Conservation (phyloP, 805 yeast species). For the Clavispora santaluciae region DNA sequence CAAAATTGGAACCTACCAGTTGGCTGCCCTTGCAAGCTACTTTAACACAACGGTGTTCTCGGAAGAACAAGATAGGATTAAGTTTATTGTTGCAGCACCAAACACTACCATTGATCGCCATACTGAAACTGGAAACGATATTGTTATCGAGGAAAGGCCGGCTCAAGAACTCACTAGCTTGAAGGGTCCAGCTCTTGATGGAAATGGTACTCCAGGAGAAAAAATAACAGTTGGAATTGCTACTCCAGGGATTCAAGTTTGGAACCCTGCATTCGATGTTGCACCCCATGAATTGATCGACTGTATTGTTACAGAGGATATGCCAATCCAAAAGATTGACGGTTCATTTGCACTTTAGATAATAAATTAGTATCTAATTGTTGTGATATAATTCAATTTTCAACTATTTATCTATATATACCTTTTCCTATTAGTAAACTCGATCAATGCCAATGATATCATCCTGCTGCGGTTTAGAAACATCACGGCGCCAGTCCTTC, state of each 20-base stretch:
- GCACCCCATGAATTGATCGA: slow-evolving; percentile 82
- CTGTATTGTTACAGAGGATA: slow-evolving; percentile 81
- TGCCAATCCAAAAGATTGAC: slow-evolving; percentile 7
- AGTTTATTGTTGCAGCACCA: slow-evolving; percentile 93
- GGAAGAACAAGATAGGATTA: slow-evolving; percentile 45
- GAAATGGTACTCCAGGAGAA: slow-evolving; percentile 26
- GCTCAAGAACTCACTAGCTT: slow-evolving; percentile 71
- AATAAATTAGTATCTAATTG: background rate
- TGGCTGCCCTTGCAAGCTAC: slow-evolving; percentile 66
- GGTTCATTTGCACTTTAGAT: slow-evolving; percentile 8
- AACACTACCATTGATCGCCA: slow-evolving; percentile 78
- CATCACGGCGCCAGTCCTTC: too few relatives aligned
- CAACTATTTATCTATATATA: too few relatives aligned
- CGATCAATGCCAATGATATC: too few relatives aligned
- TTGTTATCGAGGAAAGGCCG: slow-evolving; percentile 86
- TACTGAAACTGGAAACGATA: slow-evolving; percentile 65
- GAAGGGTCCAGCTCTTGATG: slow-evolving; percentile 47
- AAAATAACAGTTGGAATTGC: slow-evolving; percentile 67
- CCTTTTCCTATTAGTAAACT: too few relatives aligned
- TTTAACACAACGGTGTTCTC: slow-evolving; percentile 22
- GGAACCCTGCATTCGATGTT: slow-evolving; percentile 97
- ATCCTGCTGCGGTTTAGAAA: too few relatives aligned
- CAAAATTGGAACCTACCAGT: slow-evolving; percentile 91
- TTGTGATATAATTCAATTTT: too few relatives aligned
- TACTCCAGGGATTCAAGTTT: slow-evolving; percentile 77